Evolutionary conservation across 2,329 filamentous ascomycete species (phyloP).

Genomic region (Elsinoe ampelina): DNA sequence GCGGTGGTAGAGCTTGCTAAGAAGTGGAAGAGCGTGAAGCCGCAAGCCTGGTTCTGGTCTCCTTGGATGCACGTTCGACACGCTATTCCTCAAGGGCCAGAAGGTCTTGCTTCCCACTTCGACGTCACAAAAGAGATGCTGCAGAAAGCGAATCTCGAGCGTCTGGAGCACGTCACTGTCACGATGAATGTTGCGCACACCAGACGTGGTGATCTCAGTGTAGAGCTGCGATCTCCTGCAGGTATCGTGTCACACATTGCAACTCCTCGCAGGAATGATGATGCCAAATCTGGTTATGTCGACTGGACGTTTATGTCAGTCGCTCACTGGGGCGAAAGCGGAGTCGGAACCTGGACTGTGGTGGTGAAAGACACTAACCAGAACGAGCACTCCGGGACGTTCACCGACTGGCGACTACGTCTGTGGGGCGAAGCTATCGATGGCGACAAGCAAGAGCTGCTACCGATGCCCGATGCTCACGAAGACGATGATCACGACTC

Average conservation of each 20-base stretch:
- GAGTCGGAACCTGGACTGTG: slow-evolving; percentile 82
- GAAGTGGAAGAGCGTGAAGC: slow-evolving; percentile 79
- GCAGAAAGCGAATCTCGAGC: slow-evolving; percentile 69
- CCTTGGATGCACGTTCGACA: slow-evolving; percentile 89
- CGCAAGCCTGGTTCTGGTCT: slow-evolving; percentile 88
- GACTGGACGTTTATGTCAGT: slow-evolving; percentile 99
- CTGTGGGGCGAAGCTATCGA: slow-evolving; percentile 89
- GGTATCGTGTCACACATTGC: slow-evolving; percentile 78
- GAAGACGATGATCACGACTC: slow-evolving; percentile 76
- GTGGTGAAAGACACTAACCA: slow-evolving; percentile 74
- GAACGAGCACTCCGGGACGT: slow-evolving; percentile 68
- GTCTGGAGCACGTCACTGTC: slow-evolving; percentile 87
- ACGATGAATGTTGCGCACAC: slow-evolving; percentile 94
- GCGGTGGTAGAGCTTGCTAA: slow-evolving; percentile 77
- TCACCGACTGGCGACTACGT: slow-evolving; percentile 87
- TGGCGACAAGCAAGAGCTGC: slow-evolving; percentile 57
- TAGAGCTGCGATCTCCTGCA: slow-evolving; percentile 77
- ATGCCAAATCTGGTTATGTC: slow-evolving; percentile 59
- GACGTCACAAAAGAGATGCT: slow-evolving; percentile 76
- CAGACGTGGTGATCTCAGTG: slow-evolving; percentile 81
- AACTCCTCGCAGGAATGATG: slow-evolving; percentile 61
- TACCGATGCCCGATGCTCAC: slow-evolving; percentile 72
- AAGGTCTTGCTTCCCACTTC: slow-evolving; percentile 71
- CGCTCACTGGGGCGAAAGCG: slow-evolving; percentile 88
- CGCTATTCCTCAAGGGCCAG: slow-evolving; percentile 71